Base-by-base conservation (phyloP, 2,329 filamentous ascomycete genomes). In the Xylogone sp. region DNA sequence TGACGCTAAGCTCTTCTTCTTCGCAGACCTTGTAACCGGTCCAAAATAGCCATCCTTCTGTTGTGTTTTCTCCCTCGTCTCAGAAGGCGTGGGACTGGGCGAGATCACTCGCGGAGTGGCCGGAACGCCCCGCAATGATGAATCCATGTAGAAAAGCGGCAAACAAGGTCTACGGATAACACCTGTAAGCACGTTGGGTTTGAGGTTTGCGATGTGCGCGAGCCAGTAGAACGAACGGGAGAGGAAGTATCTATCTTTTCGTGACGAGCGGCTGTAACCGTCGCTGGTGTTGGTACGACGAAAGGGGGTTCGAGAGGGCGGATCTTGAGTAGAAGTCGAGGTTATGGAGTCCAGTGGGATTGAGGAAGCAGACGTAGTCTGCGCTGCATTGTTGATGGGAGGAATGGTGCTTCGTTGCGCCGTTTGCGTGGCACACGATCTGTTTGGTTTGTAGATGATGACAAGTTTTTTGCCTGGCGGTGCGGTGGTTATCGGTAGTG, bases 71-170 rank as follows among this genome's bases (percentile, higher is more conserved):
- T 65, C 69, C 57, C 75, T 76, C 27, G 67, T 68, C 52, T 86
- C 83, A 20, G 83, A 85, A 1, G 83, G 83, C 2, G 87, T 86
- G 42, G 92, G 91, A 50, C 90, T 94, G 42, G 92, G 91, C 12
- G 90, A 95, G 61, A 94, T 95, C 60, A 97, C 88, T 65, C 90
- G 86, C 63, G 91, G 91, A 51, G 87, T 94, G 52, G 81, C 80
- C 52, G 92, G 91, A 52, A 94, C 75, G 60, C 76, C 74, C 57
- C 80, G 74, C 48, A 56, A 53, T 22, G 54, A 53, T 42, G 60
- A 53, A 45, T 56, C 59, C 63, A 66, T 63, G 44, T 46, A 62
- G 74, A 87, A 87, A 39, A 81, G 78, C 45, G 84, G 83, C 2
- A 88, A 77, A 42, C 75, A 73, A 52, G 83, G 75, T 45, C 71